Evolutionary conservation across 2,329 filamentous ascomycete species (phyloP), one percentile per base, ranked within the genome.

Genomic region (Torrubiella hemipterigena): DNA sequence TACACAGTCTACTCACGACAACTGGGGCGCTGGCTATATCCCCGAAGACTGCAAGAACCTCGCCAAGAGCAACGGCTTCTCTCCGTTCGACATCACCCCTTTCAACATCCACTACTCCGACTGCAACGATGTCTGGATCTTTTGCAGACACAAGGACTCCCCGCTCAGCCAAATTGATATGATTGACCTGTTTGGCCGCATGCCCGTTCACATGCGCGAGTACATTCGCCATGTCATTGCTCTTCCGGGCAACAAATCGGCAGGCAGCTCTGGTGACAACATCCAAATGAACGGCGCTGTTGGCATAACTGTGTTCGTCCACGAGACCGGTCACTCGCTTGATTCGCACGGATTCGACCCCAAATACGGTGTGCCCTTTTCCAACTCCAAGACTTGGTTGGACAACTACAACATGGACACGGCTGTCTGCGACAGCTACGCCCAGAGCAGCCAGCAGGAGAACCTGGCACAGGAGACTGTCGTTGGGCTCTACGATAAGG

Each of bases 131-230:
- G 33, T 41, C 16, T 54, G 50, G 50, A 41, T 46, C 30, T 44
- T 54, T 26, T 54, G 51, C 32, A 40, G 51, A 2, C 48, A 51
- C 35, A 45, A 40, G 26, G 34, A 45, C 19, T 37, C 46, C 8
- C 32, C 36, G 2, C 34, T 43, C n/a, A 39, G 31, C 36, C 29
- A 46, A 31, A 26, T 29, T 4, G 38, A 42, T 16, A 47, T 53
- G 40, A 38, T 45, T 10, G 41, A 44, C 24, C 32, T 47, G 17
- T 51, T 51, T 20, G 49, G 48, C 9, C 43, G 46, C 17, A 18
- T 52, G 10, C 51, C 51, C 9, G 33, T 52, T 10, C 42, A 41
- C 29, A 50, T 48, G 38, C 42, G 51, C 7, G 34, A 42, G 19
- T 46, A 41, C 25, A 36, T 51, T 14, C 38, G 42, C 15, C 42